Conservation (phyloP, 2,329 filamentous ascomycete genomes). For the Pseudophaeomoniella oleicola region DNA sequence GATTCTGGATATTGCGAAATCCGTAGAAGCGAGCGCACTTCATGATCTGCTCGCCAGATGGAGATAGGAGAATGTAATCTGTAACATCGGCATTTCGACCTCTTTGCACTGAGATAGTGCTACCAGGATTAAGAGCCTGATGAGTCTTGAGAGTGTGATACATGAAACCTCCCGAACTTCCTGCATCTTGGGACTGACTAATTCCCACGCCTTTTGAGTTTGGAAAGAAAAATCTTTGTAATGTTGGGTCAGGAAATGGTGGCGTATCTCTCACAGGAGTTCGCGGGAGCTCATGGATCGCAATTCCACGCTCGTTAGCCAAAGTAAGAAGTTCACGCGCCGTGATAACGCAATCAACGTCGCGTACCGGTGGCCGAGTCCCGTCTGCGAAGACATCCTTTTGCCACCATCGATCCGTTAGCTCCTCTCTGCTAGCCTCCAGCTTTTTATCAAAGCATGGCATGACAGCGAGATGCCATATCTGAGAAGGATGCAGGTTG, state of each 20-base stretch:
- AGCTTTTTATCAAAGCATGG: slow-evolving; percentile 99
- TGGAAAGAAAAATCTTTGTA: slow-evolving; percentile 65
- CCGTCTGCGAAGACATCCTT: slow-evolving; percentile 16
- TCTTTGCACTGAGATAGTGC: slow-evolving; percentile 53
- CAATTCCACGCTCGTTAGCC: slow-evolving; percentile 62
- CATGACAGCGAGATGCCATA: slow-evolving; percentile 96
- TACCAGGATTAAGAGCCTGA: slow-evolving; percentile 55
- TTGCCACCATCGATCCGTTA: slow-evolving; percentile 67
- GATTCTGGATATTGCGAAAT: slow-evolving; percentile 95
- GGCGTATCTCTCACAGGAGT: slow-evolving; percentile 35
- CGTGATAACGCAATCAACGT: slow-evolving; percentile 97
- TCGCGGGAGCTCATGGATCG: slow-evolving; percentile 59
- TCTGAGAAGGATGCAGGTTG: slow-evolving; percentile 58
- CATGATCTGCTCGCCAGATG: slow-evolving; percentile 46
- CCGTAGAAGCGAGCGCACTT: slow-evolving; percentile 87
- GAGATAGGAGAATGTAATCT: slow-evolving; percentile 58
- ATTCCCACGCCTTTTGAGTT: slow-evolving; percentile 17
- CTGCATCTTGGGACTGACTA: slow-evolving; percentile 43
- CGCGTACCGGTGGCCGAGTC: slow-evolving; percentile 47
- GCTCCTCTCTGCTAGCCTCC: slow-evolving; percentile 82
- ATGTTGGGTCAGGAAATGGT: slow-evolving; percentile 56
- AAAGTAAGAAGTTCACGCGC: slow-evolving; percentile 88
- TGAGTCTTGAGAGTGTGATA: slow-evolving; percentile 69
- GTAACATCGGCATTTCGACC: slow-evolving; percentile 85
- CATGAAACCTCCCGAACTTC: slow-evolving; percentile 79